Conservation (phyloP, 2,329 filamentous ascomycete species). For the Fusarium oxysporum region DNA sequence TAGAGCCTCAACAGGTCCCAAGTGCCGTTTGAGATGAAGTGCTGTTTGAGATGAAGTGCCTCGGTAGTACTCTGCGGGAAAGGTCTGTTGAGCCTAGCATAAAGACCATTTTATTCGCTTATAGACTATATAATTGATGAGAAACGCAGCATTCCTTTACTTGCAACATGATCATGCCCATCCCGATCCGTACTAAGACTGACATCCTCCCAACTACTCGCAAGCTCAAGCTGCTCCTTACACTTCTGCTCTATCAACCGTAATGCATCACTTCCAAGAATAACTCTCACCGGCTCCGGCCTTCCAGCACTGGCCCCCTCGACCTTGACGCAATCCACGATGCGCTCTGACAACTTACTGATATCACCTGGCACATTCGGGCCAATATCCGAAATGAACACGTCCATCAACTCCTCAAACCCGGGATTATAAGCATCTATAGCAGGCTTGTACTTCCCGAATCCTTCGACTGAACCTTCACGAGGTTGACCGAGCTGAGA, state of each 20-base stretch:
- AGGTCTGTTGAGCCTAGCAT: not conserved
- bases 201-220: not conserved
- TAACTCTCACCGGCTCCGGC: not conserved
- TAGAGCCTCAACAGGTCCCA: not conserved
- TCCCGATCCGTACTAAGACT: conserved; percentile 1
- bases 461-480: not conserved
- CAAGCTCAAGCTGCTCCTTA: conserved; percentile 4
- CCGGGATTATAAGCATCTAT: not conserved
- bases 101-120: not conserved
- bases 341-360: not conserved
- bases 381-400: not conserved
- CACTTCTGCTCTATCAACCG: conserved; percentile 9
- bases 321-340: not conserved
- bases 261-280: conserved; percentile 3
- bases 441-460: not conserved
- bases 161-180: conserved; percentile 4
- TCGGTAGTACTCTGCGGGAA: accelerated
- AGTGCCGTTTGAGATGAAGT: not conserved
- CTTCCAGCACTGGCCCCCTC: not conserved
- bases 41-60: not conserved
- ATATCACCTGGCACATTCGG: not conserved
- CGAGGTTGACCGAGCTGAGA: conserved; percentile 1
- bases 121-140: conserved; percentile 2
- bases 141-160: conserved; percentile 6
- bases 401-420: conserved; percentile 1